Conservation (phyloP, 2,329 filamentous ascomycete genomes). For the Sporothrix inflata region DNA sequence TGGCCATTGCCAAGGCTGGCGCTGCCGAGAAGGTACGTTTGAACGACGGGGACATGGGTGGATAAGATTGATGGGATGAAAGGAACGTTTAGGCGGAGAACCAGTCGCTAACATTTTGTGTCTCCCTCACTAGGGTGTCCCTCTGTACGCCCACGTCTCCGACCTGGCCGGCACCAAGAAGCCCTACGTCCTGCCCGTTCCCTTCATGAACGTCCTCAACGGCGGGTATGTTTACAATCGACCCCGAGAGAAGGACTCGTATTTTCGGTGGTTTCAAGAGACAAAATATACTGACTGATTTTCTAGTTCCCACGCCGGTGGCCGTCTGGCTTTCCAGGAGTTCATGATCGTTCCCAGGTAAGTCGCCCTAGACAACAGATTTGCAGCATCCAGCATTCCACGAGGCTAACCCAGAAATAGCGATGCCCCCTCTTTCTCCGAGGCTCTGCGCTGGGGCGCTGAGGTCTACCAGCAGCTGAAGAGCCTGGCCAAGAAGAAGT, state of each 20-base stretch:
- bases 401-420: conserved; percentile 38
- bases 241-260: neutral
- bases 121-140: conserved; percentile 60
- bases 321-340: conserved; percentile 91
- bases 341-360: conserved; percentile 80
- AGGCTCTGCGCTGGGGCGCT: conserved; percentile 93
- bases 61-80: neutral
- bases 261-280: neutral
- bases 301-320: conserved; percentile 86
- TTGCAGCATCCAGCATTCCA: too few relatives aligned
- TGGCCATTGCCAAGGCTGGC: conserved; percentile 86
- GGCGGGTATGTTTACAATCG: conserved; percentile 55
- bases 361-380: too few relatives aligned
- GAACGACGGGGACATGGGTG: neutral
- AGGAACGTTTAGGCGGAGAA: neutral
- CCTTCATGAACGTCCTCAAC: conserved; percentile 94
- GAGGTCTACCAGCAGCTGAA: conserved; percentile 99
- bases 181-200: conserved; percentile 86
- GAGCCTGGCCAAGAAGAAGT: conserved; percentile 97
- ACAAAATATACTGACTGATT: conserved; percentile 6
- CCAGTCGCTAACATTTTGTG: neutral
- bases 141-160: conserved; percentile 85
- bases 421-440: conserved; percentile 84
- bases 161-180: conserved; percentile 89
- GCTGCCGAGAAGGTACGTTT: conserved; percentile 76